A percentile compares a stretch with the other conserved stretches of the same genome.
These are phyloP conservation scores for Boletellus sp. DNA, from an alignment of 768 basidiomycete genomes.

Conservation along the genomic window DNA sequence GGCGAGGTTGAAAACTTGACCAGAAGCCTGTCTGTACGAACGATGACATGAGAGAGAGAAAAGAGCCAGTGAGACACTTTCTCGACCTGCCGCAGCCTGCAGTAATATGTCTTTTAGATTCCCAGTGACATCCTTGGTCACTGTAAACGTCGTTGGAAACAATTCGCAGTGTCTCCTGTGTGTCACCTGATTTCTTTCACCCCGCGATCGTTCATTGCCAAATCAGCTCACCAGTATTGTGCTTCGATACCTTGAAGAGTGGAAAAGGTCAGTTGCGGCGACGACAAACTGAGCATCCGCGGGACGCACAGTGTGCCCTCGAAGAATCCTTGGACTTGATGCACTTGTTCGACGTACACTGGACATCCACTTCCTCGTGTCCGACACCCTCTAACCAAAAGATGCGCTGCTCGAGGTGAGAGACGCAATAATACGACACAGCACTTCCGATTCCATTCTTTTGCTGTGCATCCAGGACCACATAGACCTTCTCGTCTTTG, in stretches of 20 bases:
- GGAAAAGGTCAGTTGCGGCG: not conserved
- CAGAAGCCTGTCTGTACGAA: conserved; percentile 23
- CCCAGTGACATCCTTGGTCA: conserved; percentile 17
- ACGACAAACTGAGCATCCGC: not conserved
- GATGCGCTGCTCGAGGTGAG: conserved; percentile 24
- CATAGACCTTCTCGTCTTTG: conserved; percentile 8
- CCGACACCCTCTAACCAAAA: conserved; percentile 29
- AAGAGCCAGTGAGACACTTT: not conserved
- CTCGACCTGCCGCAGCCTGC: conserved; percentile 30
- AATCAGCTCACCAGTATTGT: conserved; percentile 26
- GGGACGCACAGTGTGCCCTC: conserved; percentile 23
- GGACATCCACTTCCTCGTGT: conserved; percentile 17
- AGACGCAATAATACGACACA: conserved; percentile 26
- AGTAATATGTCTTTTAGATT: conserved; percentile 22
- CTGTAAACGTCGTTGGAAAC: conserved; percentile 23
- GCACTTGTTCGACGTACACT: conserved; percentile 25
- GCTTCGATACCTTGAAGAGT: conserved; percentile 21
- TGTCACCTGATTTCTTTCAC: not conserved
- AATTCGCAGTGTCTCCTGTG: conserved; percentile 31
- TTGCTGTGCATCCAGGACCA: conserved; percentile 18
- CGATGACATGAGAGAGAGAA: not conserved
- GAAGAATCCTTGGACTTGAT: not conserved
- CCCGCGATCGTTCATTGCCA: no score
- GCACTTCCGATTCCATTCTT: not conserved
- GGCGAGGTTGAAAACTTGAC: conserved; percentile 34